phyloP scores from a whole-genome alignment of 1,139 yeast species.

The Debaryomyces nepalensis region DNA sequence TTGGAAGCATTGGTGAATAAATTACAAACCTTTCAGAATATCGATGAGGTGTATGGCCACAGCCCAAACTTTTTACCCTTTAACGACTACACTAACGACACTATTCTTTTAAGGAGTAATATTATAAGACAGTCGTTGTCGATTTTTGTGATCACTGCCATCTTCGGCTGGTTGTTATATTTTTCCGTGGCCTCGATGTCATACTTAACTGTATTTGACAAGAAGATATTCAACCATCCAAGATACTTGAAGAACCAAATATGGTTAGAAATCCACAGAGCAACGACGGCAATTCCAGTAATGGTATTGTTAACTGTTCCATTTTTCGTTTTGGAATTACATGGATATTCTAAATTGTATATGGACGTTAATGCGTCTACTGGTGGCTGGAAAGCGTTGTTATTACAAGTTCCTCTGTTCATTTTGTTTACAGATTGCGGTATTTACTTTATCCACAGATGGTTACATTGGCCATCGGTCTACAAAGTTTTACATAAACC shows the following conservation, averaged over 20 bases:
- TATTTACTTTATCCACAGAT: slow-evolving; percentile 87
- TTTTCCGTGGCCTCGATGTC: slow-evolving; percentile 75
- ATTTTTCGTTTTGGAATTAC: slow-evolving; percentile 82
- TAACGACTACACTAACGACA: slow-evolving; percentile 58
- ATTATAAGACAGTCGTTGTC: slow-evolving; percentile 70
- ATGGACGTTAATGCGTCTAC: slow-evolving; percentile 63
- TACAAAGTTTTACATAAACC: slow-evolving; percentile 92
- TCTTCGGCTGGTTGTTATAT: slow-evolving; percentile 86
- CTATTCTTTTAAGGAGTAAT: slow-evolving; percentile 73
- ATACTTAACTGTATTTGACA: slow-evolving; percentile 80
- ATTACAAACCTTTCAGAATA: slow-evolving; percentile 33
- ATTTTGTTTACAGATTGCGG: slow-evolving; percentile 92
- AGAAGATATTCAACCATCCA: slow-evolving; percentile 91
- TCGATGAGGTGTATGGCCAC: slow-evolving; percentile 45
- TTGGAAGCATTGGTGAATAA: slow-evolving; percentile 23
- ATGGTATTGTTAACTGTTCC: slow-evolving; percentile 90
- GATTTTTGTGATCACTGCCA: slow-evolving; percentile 69
- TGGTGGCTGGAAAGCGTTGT: slow-evolving; percentile 69
- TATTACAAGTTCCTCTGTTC: slow-evolving; percentile 73
- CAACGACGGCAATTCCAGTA: slow-evolving; percentile 77
- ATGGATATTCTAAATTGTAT: slow-evolving; percentile 82
- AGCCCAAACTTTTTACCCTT: slow-evolving; percentile 44
- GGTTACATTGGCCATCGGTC: slow-evolving; percentile 88
- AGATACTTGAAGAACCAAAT: slow-evolving; percentile 93
- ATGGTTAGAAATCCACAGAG: slow-evolving; percentile 77